These are phyloP conservation scores for Begonia fuchsioides DNA, from an alignment of 306 rosid species.

Conservation along the genomic window DNA sequence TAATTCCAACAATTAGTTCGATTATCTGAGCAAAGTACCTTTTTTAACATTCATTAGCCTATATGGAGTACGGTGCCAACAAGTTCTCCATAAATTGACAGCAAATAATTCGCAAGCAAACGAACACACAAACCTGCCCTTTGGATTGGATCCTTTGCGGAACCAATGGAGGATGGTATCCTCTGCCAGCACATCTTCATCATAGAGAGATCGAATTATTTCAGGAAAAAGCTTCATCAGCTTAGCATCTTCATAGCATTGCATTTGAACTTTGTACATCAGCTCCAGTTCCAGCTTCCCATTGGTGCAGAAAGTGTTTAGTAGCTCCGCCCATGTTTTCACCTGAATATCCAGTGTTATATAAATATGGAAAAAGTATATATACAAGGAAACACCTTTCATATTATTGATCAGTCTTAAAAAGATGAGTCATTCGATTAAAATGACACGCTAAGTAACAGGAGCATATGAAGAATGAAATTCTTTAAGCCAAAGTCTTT, in stretches of 20 bases:
- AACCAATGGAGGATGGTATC: conserved; percentile 95
- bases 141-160: conserved; percentile 79
- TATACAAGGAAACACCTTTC: no score
- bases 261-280: conserved; percentile 97
- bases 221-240: conserved; percentile 96
- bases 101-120: background rate
- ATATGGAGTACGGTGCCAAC: no score
- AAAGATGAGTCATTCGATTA: no score
- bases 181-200: conserved; percentile 92
- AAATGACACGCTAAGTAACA: no score
- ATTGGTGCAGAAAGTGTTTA: conserved; percentile 80
- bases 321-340: conserved; percentile 82
- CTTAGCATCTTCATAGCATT: conserved; percentile 99
- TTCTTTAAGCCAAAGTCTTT: no score
- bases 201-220: conserved; percentile 80
- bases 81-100: no score
- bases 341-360: conserved; percentile 25
- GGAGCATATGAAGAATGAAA: no score
- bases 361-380: no score
- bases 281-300: conserved; percentile 98
- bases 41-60: no score
- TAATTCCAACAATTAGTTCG: background rate
- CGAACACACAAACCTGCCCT: conserved; percentile 63
- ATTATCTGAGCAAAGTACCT: background rate
- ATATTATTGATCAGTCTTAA: no score